Evolutionary conservation across 2,329 filamentous ascomycete genomes (phyloP).

Genomic region (Beauveria brongniartii): DNA sequence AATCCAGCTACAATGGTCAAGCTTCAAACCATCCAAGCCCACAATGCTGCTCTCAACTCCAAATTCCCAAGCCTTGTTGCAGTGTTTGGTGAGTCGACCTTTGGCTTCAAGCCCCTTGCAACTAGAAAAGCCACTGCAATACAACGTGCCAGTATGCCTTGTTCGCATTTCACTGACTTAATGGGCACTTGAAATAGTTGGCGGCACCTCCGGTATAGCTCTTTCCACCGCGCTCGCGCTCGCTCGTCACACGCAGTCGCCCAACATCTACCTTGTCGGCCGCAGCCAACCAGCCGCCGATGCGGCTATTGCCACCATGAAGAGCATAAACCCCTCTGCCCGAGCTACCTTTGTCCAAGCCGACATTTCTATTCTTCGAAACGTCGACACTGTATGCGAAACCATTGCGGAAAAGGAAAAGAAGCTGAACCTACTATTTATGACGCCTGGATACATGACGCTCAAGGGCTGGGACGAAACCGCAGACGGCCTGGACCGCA

Average conservation of each 20-base stretch:
- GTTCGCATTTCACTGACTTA: neutral
- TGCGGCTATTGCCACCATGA: constrained; percentile 14
- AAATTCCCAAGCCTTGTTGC: neutral
- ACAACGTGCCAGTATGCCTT: neutral
- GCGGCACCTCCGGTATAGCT: constrained; percentile 44
- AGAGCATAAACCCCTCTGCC: neutral
- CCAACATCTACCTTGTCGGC: constrained; percentile 41
- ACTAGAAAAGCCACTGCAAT: no score
- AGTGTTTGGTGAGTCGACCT: neutral
- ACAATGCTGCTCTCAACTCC: neutral
- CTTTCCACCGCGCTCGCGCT: constrained; percentile 36
- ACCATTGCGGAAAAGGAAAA: constrained; percentile 32
- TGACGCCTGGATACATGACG: constrained; percentile 25
- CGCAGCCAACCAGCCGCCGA: constrained; percentile 21
- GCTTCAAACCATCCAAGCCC: neutral
- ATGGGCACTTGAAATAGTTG: constrained; percentile 20
- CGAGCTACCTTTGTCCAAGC: constrained; percentile 33
- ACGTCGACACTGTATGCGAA: constrained; percentile 37
- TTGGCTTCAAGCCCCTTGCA: neutral
- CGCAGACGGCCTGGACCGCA: constrained; percentile 43
- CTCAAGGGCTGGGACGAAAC: constrained; percentile 34
- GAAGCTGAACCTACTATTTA: constrained; percentile 35
- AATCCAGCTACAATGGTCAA: no score
- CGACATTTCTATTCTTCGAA: constrained; percentile 38
- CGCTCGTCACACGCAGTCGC: constrained; percentile 28